Evolutionary conservation across 805 yeast genomes (phyloP).

Genomic region (Deakozyma indianensis): DNA sequence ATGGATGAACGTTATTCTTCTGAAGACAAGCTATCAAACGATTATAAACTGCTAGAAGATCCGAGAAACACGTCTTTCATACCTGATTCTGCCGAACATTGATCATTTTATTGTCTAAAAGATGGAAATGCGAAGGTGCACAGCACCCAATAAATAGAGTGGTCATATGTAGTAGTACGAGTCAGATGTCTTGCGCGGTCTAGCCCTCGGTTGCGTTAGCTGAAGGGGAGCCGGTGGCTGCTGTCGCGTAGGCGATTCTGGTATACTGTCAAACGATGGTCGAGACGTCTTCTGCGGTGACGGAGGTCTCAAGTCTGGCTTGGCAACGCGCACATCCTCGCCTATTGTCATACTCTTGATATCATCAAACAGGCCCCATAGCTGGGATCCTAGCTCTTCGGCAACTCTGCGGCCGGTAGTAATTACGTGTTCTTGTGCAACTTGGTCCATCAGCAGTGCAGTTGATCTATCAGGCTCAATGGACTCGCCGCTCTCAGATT

Average conservation of each 20-base stretch:
- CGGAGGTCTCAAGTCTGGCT: not conserved
- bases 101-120: not conserved
- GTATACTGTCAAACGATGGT: not conserved
- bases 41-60: too few relatives aligned
- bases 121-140: not conserved
- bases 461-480: not conserved
- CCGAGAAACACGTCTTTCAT: too few relatives aligned
- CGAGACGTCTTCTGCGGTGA: not conserved
- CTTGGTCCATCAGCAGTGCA: not conserved
- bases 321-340: slow-evolving; percentile 8
- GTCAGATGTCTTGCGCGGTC: not conserved
- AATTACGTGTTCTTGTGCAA: slow-evolving; percentile 8
- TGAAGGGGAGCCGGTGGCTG: too few relatives aligned
- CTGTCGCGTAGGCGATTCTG: not conserved
- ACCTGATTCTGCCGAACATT: too few relatives aligned
- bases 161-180: not conserved
- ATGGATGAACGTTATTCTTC: too few relatives aligned
- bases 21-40: too few relatives aligned
- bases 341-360: slow-evolving; percentile 16
- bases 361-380: slow-evolving; percentile 17
- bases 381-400: slow-evolving; percentile 16
- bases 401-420: slow-evolving; percentile 16
- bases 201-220: not conserved
- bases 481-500: not conserved
- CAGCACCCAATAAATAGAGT: not conserved